phyloP scores from a whole-genome alignment of 768 basidiomycete genomes.

The Phanerochaete sordida region DNA sequence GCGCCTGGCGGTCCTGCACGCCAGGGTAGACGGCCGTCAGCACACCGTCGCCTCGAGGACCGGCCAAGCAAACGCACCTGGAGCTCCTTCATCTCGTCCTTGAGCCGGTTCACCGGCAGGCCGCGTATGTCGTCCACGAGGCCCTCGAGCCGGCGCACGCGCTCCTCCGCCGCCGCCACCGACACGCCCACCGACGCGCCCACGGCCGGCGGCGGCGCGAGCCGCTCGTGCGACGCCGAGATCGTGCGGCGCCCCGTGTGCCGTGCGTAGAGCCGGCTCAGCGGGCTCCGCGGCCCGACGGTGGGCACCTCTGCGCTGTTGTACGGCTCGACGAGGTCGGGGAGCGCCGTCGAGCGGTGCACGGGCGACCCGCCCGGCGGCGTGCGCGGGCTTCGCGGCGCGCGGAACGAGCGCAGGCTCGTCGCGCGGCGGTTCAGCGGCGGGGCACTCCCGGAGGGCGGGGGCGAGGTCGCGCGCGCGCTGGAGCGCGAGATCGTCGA shows the following conservation, averaged over 20 bases:
- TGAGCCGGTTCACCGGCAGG: slow-evolving; percentile 62
- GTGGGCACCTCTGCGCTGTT: slow-evolving; percentile 21
- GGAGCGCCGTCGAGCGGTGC: slow-evolving; percentile 23
- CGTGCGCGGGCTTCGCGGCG: slow-evolving; percentile 9
- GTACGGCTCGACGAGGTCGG: slow-evolving; percentile 18
- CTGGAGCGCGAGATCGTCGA: slow-evolving; percentile 6
- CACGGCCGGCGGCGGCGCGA: background rate
- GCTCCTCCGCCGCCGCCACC: slow-evolving; percentile 35
- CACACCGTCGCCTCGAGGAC: background rate
- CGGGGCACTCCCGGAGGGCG: background rate
- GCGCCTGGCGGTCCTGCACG: slow-evolving; percentile 56
- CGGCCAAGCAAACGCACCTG: slow-evolving; percentile 44
- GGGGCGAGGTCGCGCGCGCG: slow-evolving; percentile 2
- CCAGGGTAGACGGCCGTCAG: background rate
- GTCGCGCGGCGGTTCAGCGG: background rate
- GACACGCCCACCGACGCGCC: background rate
- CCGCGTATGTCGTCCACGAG: slow-evolving; percentile 61
- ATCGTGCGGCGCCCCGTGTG: slow-evolving; percentile 8
- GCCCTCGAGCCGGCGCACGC: slow-evolving; percentile 52
- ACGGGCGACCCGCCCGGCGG: slow-evolving; percentile 24
- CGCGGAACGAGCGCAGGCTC: background rate
- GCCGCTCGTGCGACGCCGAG: slow-evolving; percentile 16
- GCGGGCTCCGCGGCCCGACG: slow-evolving; percentile 39
- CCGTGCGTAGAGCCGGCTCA: slow-evolving; percentile 40
- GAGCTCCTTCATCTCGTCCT: slow-evolving; percentile 80